Evolutionary conservation across 345 rosid genomes (phyloP).

Genomic region (Camelina hispida): DNA sequence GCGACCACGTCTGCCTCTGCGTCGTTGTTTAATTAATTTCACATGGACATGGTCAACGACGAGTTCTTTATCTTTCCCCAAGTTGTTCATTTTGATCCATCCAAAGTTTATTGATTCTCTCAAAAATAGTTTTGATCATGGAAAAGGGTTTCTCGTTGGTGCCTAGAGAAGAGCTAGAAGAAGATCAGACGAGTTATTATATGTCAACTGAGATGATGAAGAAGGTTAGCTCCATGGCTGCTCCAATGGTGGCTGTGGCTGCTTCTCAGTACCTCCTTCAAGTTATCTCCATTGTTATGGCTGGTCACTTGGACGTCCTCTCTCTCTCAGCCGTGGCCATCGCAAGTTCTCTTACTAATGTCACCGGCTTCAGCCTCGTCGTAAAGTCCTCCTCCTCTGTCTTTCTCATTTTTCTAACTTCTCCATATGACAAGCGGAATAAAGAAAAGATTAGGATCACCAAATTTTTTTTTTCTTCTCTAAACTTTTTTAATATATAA

Average conservation of each 20-base stretch:
- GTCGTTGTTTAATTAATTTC: too few species aligned
- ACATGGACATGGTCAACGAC: too few species aligned
- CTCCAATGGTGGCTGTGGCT: slow-evolving; percentile 48
- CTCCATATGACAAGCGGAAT: background rate
- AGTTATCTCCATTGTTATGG: slow-evolving; percentile 44
- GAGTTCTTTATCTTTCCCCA: too few species aligned
- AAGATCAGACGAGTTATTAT: slow-evolving; percentile 14
- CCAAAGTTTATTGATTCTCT: background rate
- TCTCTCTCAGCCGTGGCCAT: slow-evolving; percentile 43
- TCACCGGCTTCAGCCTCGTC: slow-evolving; percentile 45
- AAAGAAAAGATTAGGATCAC: background rate
- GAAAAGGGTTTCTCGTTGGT: slow-evolving; percentile 34
- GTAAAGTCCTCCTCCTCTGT: slow-evolving; percentile 20
- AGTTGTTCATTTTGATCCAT: too few species aligned
- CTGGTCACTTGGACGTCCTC: slow-evolving; percentile 43
- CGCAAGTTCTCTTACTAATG: slow-evolving; percentile 42
- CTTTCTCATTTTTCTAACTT: background rate
- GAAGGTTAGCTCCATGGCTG: slow-evolving; percentile 43
- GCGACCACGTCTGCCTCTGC: too few species aligned
- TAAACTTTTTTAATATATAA: too few species aligned
- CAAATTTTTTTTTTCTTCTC: too few species aligned
- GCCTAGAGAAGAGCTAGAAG: slow-evolving; percentile 22
- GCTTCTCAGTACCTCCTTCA: slow-evolving; percentile 41
- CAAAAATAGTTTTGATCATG: background rate
- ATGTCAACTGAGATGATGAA: slow-evolving; percentile 38